Percentiles rank a stretch among this genome's conserved stretches.
These are phyloP conservation scores for Vararia minispora DNA, from an alignment of 768 basidiomycete genomes.

Conservation along the genomic window DNA sequence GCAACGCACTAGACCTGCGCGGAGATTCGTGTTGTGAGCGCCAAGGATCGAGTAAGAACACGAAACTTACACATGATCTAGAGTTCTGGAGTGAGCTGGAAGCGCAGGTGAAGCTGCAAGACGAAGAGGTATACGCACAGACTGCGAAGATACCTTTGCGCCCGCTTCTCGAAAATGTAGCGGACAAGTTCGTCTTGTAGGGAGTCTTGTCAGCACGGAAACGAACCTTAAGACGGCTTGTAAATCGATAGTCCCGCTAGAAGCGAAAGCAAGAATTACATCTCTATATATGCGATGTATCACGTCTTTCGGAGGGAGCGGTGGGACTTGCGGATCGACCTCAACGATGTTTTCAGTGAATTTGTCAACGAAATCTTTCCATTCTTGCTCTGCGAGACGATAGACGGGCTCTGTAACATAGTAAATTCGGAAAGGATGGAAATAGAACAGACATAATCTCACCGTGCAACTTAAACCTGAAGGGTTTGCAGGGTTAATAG, in stretches of 20 bases:
- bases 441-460: conserved; percentile 1
- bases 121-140: conserved; percentile 39
- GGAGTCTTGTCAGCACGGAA: conserved; percentile 96
- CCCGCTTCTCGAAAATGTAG: conserved; percentile 81
- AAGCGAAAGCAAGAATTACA: conserved; percentile 27
- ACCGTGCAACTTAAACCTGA: conserved; percentile 81
- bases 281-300: conserved; percentile 92
- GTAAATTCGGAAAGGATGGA: neutral
- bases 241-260: neutral
- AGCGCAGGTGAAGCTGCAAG: neutral
- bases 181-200: conserved; percentile 76
- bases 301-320: conserved; percentile 83
- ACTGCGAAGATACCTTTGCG: conserved; percentile 83
- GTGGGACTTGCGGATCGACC: conserved; percentile 76
- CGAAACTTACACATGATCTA: conserved; percentile 52
- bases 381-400: conserved; percentile 77
- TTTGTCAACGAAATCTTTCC: conserved; percentile 70
- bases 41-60: neutral
- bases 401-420: conserved; percentile 58
- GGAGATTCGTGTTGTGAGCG: neutral
- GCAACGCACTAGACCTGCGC: conserved; percentile 17
- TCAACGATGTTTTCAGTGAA: conserved; percentile 59
- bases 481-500: neutral
- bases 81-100: too few species aligned
- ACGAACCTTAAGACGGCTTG: conserved; percentile 41